Evolutionary conservation across 305 asterid genomes (phyloP), one percentile per base, ranked within the genome.

Genomic region (Fraxinus sp.): DNA sequence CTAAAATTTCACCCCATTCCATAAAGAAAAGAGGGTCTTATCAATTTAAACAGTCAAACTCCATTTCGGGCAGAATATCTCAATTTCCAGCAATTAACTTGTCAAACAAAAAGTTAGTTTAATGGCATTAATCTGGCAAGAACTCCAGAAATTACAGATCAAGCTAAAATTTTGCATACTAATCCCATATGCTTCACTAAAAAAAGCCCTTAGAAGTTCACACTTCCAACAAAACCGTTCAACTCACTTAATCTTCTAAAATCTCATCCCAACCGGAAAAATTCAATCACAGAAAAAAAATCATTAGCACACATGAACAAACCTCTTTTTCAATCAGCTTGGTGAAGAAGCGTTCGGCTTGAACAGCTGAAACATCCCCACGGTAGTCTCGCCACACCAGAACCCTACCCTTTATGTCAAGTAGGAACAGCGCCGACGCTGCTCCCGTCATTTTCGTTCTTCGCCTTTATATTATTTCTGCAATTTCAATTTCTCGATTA

Each of bases 341-440:
- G 82, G 94, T 82, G 92, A 94, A 94, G 91, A 91, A 90, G 76
- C 94, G 94, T 66, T 94, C 98, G 73, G 97, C 98, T 84, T 94
- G 94, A 3, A 85, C 84, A 84, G 98, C 87, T 78, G 98, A 87
- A 86, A 94, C 97, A 73, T 93, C 97, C 3, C 97, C 97, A 52
- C 97, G 98, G 87, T 92, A 93, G 87, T 94, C 98, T 39, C 97
- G 93, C 97, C 98, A 93, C 78, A 94, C 97, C 85, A 94, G 93
- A 78, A 92, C 92, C 44, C 95, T 91, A 81, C 98, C 98, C 85
- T 94, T 93, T 70, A 94, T 92, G 87, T 94, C 98, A 76, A 94
- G 93, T 83, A 94, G 97, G 95, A 93, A 94, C 91, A 94, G 95
- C 93, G 97, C 97, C 85, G 98, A 94, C 78, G 97, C 97, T 89